These are phyloP conservation scores for Beta vulgaris DNA, from an alignment of 148 eudicot genomes.

Conservation along the genomic window DNA sequence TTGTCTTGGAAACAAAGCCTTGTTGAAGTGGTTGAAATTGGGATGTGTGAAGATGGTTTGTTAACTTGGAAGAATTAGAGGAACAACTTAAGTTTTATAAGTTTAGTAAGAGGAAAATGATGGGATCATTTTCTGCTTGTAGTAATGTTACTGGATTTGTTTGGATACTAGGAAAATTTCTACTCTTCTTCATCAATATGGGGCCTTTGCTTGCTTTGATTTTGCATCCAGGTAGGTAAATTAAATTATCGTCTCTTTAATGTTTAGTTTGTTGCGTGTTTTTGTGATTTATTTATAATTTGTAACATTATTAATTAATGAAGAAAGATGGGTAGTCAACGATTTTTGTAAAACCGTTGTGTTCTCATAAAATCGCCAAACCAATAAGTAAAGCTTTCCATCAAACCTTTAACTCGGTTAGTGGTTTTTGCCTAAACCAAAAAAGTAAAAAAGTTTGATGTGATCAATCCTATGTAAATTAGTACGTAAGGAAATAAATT, in stretches of 20 bases:
- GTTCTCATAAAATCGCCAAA: no score
- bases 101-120: slow-evolving; percentile 20
- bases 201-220: slow-evolving; percentile 54
- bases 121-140: slow-evolving; percentile 42
- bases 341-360: no score
- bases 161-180: slow-evolving; percentile 43
- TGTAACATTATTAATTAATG: no score
- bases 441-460: no score
- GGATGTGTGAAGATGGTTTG: slow-evolving; percentile 24
- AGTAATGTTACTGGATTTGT: slow-evolving; percentile 39
- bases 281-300: neutral
- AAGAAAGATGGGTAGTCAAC: no score
- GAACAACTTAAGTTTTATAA: slow-evolving; percentile 10
- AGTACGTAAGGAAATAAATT: no score
- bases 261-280: neutral
- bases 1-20: slow-evolving; percentile 34
- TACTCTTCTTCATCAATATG: slow-evolving; percentile 39
- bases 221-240: slow-evolving; percentile 48
- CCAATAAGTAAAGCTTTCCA: no score
- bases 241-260: no score
- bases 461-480: no score
- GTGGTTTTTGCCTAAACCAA: no score
- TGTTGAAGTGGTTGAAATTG: slow-evolving; percentile 33
- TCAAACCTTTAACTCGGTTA: no score
- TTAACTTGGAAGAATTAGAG: slow-evolving; percentile 15